Base-by-base conservation (phyloP, 106 monocot genomes). In the Posidonia australis region DNA sequence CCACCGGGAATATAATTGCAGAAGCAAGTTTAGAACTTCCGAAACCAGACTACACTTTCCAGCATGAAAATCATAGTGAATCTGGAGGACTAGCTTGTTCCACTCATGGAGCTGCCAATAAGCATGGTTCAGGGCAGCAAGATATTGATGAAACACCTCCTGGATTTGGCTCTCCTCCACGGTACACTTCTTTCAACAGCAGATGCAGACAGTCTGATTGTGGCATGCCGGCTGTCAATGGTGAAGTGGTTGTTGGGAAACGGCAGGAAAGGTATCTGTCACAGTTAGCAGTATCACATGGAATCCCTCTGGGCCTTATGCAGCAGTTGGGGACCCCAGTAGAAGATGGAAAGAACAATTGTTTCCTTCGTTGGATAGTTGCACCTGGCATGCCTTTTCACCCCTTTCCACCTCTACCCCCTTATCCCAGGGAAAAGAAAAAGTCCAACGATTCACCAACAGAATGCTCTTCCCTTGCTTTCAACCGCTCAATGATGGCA, bases 361-460 rank as follows among this genome's bases (percentile, higher is more conserved):
- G 17, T 22, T 31, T 67, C 13, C 53, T 56, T 42, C 51, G 22
- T 12, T 89, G 83, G 89, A 42, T 19, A 52, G 62, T 89, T 64
- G 93, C 89, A 27, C 93, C 93, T 54, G 74, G 83, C 46, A 79
- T 89, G 65, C 86, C 93, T 52, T 93, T 93, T 56, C 66, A 86
- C 67, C 85, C 89, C 58, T 94, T 86, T 64, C 89, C 89, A 30
- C 89, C 93, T 26, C 58, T 94, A 44, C 93, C 93, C 0, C 59
- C 81, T 51, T 71, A 80, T 66, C 89, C 89, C 21, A 60, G 82
- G 10, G 58, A 51, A 23, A 49, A 65, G 11, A 5, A 58, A 51
- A 67, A 71, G 24, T 51, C 57, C 26, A 24, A 20, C 55, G 56
- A 51, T 58, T 5, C 53, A 42, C 30, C 46, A 54, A 36, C 7